Evolutionary conservation across 129 eudicot genomes (phyloP).

Genomic region (Scalesia atractyloides): DNA sequence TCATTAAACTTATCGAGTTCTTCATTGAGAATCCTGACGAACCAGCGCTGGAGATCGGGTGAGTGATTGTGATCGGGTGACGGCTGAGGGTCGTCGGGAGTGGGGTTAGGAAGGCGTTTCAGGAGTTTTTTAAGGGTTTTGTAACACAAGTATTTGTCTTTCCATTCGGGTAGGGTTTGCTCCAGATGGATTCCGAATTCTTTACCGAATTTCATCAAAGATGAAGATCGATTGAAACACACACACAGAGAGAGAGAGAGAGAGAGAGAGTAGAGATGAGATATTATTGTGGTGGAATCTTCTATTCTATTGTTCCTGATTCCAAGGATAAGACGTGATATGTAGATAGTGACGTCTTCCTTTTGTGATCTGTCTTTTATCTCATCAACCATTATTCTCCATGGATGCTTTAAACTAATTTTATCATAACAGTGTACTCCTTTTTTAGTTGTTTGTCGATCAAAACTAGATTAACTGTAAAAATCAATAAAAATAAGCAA

Average conservation of each 20-base stretch:
- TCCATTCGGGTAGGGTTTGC: constrained; percentile 95
- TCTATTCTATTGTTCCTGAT: constrained; percentile 15
- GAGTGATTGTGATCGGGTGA: constrained; percentile 18
- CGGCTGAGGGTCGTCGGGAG: constrained; percentile 24
- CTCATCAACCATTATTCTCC: neutral
- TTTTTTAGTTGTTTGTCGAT: too few species aligned
- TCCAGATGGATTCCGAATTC: constrained; percentile 82
- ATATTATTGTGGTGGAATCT: neutral
- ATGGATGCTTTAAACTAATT: neutral
- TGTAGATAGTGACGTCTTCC: neutral
- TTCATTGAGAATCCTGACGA: constrained; percentile 64
- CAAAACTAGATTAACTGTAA: too few species aligned
- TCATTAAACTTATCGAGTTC: constrained; percentile 88
- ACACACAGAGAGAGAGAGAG: neutral
- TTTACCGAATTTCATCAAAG: constrained; percentile 80
- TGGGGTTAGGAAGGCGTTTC: constrained; percentile 49
- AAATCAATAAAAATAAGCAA: too few species aligned
- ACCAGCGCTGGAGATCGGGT: constrained; percentile 71
- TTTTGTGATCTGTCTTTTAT: neutral
- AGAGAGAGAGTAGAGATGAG: constrained; percentile 4
- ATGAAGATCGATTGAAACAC: constrained; percentile 1
- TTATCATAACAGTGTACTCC: neutral
- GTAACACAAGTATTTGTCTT: constrained; percentile 86
- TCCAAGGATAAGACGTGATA: constrained; percentile 10
- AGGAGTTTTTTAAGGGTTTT: constrained; percentile 85